Conservation (phyloP, 2,329 filamentous ascomycete species). For the Pestalotiopsis sp. region DNA sequence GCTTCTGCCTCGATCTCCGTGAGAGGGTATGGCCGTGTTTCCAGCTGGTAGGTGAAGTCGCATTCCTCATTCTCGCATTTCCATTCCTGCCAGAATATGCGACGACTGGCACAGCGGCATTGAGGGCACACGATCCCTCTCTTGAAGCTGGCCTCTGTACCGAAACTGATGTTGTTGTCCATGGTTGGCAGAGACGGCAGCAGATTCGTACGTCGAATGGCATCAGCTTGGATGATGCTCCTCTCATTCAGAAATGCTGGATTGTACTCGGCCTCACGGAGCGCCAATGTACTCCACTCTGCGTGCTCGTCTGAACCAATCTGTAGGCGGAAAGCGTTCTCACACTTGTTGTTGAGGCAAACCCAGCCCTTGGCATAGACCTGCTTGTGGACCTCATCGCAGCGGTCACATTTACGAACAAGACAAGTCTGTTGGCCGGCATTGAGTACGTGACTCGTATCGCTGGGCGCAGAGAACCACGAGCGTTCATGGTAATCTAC, state of each 20-base stretch:
- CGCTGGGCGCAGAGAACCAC: conserved; percentile 57
- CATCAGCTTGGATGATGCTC: conserved; percentile 38
- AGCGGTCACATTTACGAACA: conserved; percentile 39
- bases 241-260: conserved; percentile 59
- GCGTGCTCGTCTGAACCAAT: conserved; percentile 1
- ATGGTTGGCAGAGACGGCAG: conserved; percentile 34
- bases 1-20: conserved; percentile 21
- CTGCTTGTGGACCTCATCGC: conserved; percentile 38
- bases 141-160: conserved; percentile 55
- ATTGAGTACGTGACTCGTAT: conserved; percentile 28
- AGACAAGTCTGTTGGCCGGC: conserved; percentile 31
- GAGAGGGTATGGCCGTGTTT: conserved; percentile 25
- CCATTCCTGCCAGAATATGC: conserved; percentile 65
- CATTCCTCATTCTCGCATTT: conserved; percentile 57
- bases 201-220: conserved; percentile 33
- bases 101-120: conserved; percentile 41
- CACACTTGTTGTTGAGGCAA: conserved; percentile 42
- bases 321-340: conserved; percentile 48
- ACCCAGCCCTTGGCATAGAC: conserved; percentile 36
- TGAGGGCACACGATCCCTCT: conserved; percentile 35
- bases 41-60: conserved; percentile 42
- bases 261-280: conserved; percentile 49
- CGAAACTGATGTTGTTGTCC: conserved; percentile 32
- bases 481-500: conserved; percentile 51
- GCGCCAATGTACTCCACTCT: conserved; percentile 20